phyloP scores from a whole-genome alignment of 805 yeast genomes.

The Lipomyces sp. region DNA sequence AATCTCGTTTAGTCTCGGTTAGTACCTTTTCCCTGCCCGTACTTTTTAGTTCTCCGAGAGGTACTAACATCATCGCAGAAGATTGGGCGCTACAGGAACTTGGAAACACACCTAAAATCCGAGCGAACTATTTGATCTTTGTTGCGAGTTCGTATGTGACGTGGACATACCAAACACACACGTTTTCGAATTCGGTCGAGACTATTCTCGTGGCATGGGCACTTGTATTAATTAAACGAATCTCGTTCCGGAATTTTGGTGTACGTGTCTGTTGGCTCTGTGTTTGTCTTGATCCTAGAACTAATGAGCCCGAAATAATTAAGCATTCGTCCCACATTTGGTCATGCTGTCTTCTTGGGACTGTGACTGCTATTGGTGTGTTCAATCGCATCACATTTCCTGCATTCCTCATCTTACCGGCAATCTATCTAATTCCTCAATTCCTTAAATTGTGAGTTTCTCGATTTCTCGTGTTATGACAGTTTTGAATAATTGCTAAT shows the following conservation, averaged over 20 bases:
- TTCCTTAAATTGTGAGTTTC: conserved; percentile 14
- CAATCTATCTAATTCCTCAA: conserved; percentile 27
- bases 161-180: conserved; percentile 75
- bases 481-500: neutral
- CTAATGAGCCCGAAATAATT: conserved; percentile 10
- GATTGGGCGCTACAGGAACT: conserved; percentile 30
- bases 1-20: conserved; percentile 21
- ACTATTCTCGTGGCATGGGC: conserved; percentile 48
- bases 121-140: conserved; percentile 38
- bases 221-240: conserved; percentile 46
- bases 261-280: neutral
- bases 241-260: conserved; percentile 19
- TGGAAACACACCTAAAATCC: conserved; percentile 22
- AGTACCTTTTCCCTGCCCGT: too few relatives aligned
- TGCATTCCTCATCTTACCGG: conserved; percentile 69
- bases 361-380: conserved; percentile 58
- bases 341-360: conserved; percentile 42
- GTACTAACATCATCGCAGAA: conserved; percentile 14
- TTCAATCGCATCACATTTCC: conserved; percentile 85
- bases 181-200: conserved; percentile 86
- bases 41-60: too few relatives aligned
- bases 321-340: conserved; percentile 16
- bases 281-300: neutral
- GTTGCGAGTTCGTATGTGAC: conserved; percentile 65
- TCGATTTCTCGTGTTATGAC: too few relatives aligned